Evolutionary conservation across 345 rosid species (phyloP), one percentile per base, ranked within the genome.

Genomic region (Brassica juncea): DNA sequence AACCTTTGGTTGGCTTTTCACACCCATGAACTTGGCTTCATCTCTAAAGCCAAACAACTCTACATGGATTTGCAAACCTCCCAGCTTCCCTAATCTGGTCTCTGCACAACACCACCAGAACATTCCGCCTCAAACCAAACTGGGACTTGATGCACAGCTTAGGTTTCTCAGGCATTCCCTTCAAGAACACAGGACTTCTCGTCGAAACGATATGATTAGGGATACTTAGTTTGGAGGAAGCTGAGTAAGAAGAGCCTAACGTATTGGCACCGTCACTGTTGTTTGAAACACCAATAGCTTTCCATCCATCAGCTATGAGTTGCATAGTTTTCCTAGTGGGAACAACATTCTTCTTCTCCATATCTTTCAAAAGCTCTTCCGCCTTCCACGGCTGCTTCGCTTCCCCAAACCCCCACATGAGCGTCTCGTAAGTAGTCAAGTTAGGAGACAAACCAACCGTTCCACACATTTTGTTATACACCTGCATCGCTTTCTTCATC

Each of bases 371-470:
- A 76, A 93, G 74, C 61, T 91, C 93, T 84, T 90, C 97, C 4
- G 91, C 97, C 85, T 87, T 87, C 93, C 92, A 79, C 2, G 98
- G 98, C 78, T 86, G 97, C 61, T 85, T 92, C 10, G 89, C 91
- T 83, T 94, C 97, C 66, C 93, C 94, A 49, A 71, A 92, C 42
- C 97, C 98, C 97, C 97, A 90, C 71, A 94, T 88, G 52, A 94
- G 80, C 55, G 98, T 94, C 85, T 94, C 97, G 9, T 85, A 94
- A 61, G 97, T 88, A 66, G 90, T 88, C 86, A 86, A 80, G 81
- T 90, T 94, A 5, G 98, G 93, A 37, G 80, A 77, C 49, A 91
- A 55, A 27, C 90, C 88, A 71, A 68, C 35, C 0, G 64, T 68
- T 72, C 87, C 83, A 64, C 88, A 75, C 97, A 94, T 94, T 68